phyloP scores from a whole-genome alignment of 768 basidiomycete genomes.

The Leccinum uliginosum region DNA sequence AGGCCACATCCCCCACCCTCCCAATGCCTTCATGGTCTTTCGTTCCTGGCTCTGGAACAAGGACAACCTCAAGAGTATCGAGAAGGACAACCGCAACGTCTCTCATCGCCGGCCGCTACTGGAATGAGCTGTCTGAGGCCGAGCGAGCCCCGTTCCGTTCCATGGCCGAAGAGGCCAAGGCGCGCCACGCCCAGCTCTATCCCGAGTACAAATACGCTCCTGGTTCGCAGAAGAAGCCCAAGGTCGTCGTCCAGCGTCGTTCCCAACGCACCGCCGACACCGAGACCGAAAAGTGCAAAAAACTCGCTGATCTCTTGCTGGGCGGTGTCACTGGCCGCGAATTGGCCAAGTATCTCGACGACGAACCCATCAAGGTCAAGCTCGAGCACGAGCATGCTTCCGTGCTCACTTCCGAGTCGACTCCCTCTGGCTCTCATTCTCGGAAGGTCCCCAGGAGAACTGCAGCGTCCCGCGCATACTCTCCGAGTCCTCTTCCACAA shows the following conservation, averaged over 20 bases:
- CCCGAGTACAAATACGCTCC: constrained; percentile 66
- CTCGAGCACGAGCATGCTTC: background rate
- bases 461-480: background rate
- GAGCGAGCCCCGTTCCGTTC: constrained; percentile 46
- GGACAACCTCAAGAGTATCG: constrained; percentile 45
- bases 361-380: background rate
- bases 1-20: constrained; percentile 67
- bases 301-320: constrained; percentile 34
- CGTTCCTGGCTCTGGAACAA: constrained; percentile 63
- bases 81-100: constrained; percentile 69
- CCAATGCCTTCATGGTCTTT: constrained; percentile 85
- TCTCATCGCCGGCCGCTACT: constrained; percentile 66
- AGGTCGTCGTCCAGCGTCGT: constrained; percentile 31
- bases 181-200: constrained; percentile 44
- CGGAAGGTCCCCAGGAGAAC: constrained; percentile 9
- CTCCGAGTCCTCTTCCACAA: constrained; percentile 3
- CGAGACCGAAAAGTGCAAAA: constrained; percentile 38
- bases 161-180: constrained; percentile 45
- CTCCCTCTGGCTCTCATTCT: background rate
- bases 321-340: constrained; percentile 31
- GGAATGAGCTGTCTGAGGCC: constrained; percentile 50
- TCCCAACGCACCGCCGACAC: constrained; percentile 26
- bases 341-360: constrained; percentile 19
- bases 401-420: background rate
- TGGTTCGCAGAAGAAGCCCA: constrained; percentile 28